Evolutionary conservation across 2,329 filamentous ascomycete genomes (phyloP).

Genomic region (Fusarium illudens): DNA sequence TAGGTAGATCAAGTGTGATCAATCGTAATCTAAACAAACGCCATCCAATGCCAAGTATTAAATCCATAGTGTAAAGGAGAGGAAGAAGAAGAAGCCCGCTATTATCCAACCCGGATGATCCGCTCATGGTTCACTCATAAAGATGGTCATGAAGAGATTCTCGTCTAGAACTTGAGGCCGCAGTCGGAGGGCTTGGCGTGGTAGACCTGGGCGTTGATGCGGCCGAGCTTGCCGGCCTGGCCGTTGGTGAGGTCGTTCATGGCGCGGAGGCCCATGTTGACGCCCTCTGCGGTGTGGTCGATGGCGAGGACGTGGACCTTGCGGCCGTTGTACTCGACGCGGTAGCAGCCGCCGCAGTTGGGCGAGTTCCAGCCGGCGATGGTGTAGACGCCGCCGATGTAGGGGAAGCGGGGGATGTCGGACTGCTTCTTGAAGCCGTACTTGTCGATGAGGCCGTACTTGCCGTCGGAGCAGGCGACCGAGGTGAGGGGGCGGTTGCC

Average conservation of each 20-base stretch:
- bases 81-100: constrained; percentile 27
- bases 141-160: background rate
- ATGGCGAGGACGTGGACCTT: constrained; percentile 65
- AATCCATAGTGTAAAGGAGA: constrained; percentile 37
- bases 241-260: constrained; percentile 65
- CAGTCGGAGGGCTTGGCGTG: constrained; percentile 58
- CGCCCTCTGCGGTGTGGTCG: constrained; percentile 59
- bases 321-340: constrained; percentile 59
- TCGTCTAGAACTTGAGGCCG: constrained; percentile 44
- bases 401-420: constrained; percentile 59
- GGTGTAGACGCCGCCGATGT: constrained; percentile 62
- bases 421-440: constrained; percentile 67
- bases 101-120: constrained; percentile 14
- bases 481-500: constrained; percentile 59
- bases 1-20: constrained; percentile 32
- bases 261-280: constrained; percentile 66
- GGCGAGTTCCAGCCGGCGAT: constrained; percentile 65
- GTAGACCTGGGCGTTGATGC: constrained; percentile 58
- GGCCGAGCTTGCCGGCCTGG: constrained; percentile 59
- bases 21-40: constrained; percentile 39
- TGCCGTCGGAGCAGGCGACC: constrained; percentile 73
- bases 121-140: constrained; percentile 9
- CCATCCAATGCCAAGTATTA: constrained; percentile 39
- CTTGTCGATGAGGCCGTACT: constrained; percentile 70
- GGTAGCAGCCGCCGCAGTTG: constrained; percentile 68